A percentile compares a stretch with the other conserved stretches of the same genome.
Conservation (phyloP, 2,329 filamentous ascomycete species). For the Intubia oerlemansii region DNA sequence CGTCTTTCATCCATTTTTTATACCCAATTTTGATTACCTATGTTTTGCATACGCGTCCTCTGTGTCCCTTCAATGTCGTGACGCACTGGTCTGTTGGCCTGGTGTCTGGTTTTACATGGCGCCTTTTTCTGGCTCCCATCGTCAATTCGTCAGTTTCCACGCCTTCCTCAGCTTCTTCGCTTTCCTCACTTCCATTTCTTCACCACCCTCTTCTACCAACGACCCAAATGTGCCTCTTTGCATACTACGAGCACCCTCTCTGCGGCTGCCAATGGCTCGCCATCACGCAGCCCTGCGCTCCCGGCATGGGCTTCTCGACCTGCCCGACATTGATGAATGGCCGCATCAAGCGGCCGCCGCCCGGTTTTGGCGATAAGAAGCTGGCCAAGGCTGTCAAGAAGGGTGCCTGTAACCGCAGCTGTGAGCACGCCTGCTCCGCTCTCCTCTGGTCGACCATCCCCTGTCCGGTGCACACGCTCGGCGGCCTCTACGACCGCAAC, state of each 20-base stretch:
- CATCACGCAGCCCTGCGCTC: constrained; percentile 23
- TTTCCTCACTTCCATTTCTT: background rate
- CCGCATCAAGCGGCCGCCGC: constrained; percentile 11
- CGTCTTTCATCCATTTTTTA: background rate
- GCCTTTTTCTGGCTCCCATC: too few relatives aligned
- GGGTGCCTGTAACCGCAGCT: background rate
- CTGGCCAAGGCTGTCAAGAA: background rate
- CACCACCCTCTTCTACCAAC: too few relatives aligned
- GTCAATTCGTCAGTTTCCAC: too few relatives aligned
- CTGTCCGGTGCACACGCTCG: constrained; percentile 21
- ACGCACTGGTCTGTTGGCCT: too few relatives aligned
- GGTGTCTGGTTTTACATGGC: too few relatives aligned
- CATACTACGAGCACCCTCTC: constrained; percentile 23
- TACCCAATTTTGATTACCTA: background rate
- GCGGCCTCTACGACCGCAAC: constrained; percentile 24
- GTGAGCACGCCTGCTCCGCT: background rate
- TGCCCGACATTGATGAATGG: constrained; percentile 22
- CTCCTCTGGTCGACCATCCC: constrained; percentile 10
- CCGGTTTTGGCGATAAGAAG: background rate
- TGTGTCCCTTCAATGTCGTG: too few relatives aligned
- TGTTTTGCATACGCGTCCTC: too few relatives aligned
- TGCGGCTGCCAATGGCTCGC: constrained; percentile 32
- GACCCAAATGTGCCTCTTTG: constrained; percentile 24
- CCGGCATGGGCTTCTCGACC: constrained; percentile 26
- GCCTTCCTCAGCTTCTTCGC: too few relatives aligned